Percentiles rank a stretch among this genome's conserved stretches.
Evolutionary conservation across 768 basidiomycete species (phyloP).

Genomic region (Xerocomellus amylosporus): DNA sequence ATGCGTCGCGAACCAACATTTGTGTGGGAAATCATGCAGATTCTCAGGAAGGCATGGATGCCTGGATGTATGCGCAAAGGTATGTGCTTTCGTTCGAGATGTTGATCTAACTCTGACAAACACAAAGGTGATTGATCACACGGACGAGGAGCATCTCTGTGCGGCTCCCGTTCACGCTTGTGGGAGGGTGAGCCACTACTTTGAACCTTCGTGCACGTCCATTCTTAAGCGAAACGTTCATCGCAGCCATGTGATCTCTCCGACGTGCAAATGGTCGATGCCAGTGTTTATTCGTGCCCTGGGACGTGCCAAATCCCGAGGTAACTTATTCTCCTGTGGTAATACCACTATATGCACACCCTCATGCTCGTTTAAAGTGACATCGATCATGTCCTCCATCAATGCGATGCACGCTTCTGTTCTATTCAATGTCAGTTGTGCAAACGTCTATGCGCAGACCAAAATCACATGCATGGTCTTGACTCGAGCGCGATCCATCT

Average conservation of each 20-base stretch:
- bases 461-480: conserved; percentile 54
- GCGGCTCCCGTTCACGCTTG: conserved; percentile 54
- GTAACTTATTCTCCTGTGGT: conserved; percentile 21
- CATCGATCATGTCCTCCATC: conserved; percentile 43
- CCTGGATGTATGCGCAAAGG: conserved; percentile 50
- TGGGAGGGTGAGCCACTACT: conserved; percentile 40
- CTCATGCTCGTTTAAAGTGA: conserved; percentile 36
- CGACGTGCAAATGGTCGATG: conserved; percentile 28
- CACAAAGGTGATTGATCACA: conserved; percentile 45
- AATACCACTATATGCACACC: neutral
- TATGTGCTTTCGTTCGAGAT: conserved; percentile 10
- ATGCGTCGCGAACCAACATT: conserved; percentile 49
- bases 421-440: conserved; percentile 55
- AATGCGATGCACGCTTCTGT: conserved; percentile 51
- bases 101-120: neutral
- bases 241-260: conserved; percentile 43
- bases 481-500: conserved; percentile 43
- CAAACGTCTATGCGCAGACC: conserved; percentile 46
- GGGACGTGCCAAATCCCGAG: conserved; percentile 43
- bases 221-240: neutral
- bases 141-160: conserved; percentile 51
- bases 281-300: conserved; percentile 39
- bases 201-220: neutral
- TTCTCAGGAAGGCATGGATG: conserved; percentile 50
- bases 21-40: conserved; percentile 53